Conservation (phyloP, 495 filamentous ascomycete species). For the Aspergillus bertholletiae region DNA sequence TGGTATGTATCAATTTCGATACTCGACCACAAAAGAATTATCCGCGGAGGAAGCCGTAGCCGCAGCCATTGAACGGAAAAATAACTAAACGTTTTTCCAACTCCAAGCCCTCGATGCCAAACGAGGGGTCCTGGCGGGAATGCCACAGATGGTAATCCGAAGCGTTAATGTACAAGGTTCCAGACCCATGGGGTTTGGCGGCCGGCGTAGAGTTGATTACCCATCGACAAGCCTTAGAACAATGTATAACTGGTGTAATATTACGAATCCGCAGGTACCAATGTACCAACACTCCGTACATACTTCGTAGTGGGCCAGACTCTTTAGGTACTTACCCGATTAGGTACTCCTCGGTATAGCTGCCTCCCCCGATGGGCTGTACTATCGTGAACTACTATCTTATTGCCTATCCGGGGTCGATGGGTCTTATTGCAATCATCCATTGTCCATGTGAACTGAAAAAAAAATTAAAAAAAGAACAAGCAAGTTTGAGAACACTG, state of each 20-base stretch:
- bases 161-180: constrained; percentile 15
- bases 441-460: constrained; percentile 31
- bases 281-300: neutral
- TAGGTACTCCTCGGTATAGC: neutral
- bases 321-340: neutral
- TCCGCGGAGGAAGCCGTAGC: neutral
- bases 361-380: constrained; percentile 6
- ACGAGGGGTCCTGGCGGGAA: too few relatives aligned
- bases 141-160: constrained; percentile 37
- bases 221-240: neutral
- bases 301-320: neutral
- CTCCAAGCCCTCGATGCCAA: constrained; percentile 13
- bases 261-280: neutral
- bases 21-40: neutral
- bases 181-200: constrained; percentile 15
- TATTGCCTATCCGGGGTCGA: constrained; percentile 2
- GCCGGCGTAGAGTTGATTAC: constrained; percentile 3
- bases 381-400: neutral
- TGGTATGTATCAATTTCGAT: neutral
- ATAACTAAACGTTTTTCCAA: neutral
- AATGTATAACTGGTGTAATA: neutral
- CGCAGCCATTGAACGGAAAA: neutral
- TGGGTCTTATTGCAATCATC: constrained; percentile 12
- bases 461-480: constrained; percentile 18
- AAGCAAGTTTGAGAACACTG: neutral